These are phyloP conservation scores for Diddensiella santjacobensis DNA, from an alignment of 805 yeast species.

Conservation along the genomic window DNA sequence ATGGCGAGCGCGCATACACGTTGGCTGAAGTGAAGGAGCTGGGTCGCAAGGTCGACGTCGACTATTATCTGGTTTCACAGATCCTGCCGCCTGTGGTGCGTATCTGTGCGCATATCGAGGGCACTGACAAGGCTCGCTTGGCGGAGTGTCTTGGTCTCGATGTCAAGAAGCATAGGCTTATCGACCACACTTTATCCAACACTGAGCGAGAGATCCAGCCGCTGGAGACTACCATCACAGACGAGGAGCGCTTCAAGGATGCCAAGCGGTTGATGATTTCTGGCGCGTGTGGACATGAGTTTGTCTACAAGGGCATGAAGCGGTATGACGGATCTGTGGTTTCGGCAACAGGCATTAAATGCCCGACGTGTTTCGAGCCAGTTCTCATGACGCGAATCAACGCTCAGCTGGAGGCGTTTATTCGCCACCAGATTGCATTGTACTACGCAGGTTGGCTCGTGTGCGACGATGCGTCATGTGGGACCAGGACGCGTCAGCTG, in stretches of 20 bases:
- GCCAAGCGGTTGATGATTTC: constrained; percentile 51
- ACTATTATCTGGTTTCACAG: constrained; percentile 81
- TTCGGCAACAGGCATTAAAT: constrained; percentile 65
- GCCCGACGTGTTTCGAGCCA: constrained; percentile 54
- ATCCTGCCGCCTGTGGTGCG: constrained; percentile 88
- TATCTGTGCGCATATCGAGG: constrained; percentile 78
- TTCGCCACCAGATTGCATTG: constrained; percentile 63
- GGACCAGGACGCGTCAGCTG: constrained; percentile 73
- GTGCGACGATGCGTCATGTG: constrained; percentile 86
- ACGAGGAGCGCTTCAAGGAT: constrained; percentile 74
- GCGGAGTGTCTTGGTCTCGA: constrained; percentile 80
- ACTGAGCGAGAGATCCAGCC: constrained; percentile 48
- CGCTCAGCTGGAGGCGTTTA: constrained; percentile 68
- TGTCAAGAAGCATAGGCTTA: constrained; percentile 50
- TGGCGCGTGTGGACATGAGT: constrained; percentile 60
- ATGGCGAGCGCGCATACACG: constrained; percentile 82
- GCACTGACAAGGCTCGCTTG: constrained; percentile 74
- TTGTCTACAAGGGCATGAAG: constrained; percentile 72
- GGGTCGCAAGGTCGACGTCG: constrained; percentile 63
- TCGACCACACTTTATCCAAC: constrained; percentile 25
- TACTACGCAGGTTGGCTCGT: constrained; percentile 84
- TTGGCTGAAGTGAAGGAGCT: constrained; percentile 59
- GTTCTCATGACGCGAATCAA: constrained; percentile 55
- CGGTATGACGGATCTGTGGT: constrained; percentile 47
- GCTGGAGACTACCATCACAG: constrained; percentile 75